Evolutionary conservation across 2,329 filamentous ascomycete genomes (phyloP), one percentile per base, ranked within the genome.

Genomic region (Penicillium decumbens): DNA sequence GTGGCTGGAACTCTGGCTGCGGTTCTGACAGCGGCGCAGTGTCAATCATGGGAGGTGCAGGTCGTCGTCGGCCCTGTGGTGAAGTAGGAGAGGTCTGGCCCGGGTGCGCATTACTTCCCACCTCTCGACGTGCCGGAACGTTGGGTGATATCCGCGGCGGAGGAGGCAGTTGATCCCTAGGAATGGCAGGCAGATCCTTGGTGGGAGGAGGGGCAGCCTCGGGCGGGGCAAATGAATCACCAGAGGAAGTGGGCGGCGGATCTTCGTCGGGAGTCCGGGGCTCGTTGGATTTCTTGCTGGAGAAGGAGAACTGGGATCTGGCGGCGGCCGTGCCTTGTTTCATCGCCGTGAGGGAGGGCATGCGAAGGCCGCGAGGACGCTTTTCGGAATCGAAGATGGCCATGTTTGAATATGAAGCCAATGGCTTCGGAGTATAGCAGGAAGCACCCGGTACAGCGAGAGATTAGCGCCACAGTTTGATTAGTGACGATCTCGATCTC

Each of bases 351-450:
- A 67, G 57, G 13, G 66, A 68, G 0, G 66, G 66, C 13, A 69
- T 59, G 38, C 66, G 64, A 45, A 69, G 56, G 40, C 66, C 66
- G 6, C 62, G 60, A 12, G 65, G 60, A 43, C 65, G 64, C 40
- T 66, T 67, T 24, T 67, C 66, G n/a, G 65, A 63, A 37, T 69
- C 65, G 44, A 66, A 61, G 39, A 67, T 62, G 8, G 64, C 64
- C 66, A 69, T 69, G 4, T 37, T 55, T 15, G 33, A 28, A 9
- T 28, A 9, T 10, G 24, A 28, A 28, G 35, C 12, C 37, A 41
- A 44, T 50, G 43, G 27, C 27, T 28, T 28, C 27, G 9, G 44
- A 28, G 18, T 37, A 40, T 32, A 32, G 41, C 33, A 30, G 29
- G n/a, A 27, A 39, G 41, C 32, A 40, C 23, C 38, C 41, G 44